Conservation (phyloP, 129 eudicot genomes). For the Chrysanthemum lavandulifolium region DNA sequence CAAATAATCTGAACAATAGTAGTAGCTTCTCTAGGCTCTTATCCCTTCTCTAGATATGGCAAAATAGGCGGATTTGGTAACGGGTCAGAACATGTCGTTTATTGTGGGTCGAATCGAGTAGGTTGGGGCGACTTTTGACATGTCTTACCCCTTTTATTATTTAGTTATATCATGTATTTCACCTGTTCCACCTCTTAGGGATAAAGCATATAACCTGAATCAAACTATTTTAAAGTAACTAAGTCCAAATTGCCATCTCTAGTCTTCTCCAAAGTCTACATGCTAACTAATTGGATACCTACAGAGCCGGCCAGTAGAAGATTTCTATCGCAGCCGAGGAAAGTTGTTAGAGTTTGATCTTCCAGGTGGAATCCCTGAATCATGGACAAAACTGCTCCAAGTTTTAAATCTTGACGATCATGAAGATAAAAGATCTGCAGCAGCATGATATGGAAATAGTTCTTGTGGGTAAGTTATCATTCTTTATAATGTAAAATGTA, state of each 20-base stretch:
- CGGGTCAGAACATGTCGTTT: too few species aligned
- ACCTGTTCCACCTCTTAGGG: too few species aligned
- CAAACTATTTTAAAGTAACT: too few species aligned
- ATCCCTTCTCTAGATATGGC: neutral
- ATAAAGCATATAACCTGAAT: too few species aligned
- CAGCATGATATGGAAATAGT: conserved; percentile 47
- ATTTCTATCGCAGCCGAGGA: conserved; percentile 68
- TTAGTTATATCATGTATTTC: too few species aligned
- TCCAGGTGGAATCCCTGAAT: conserved; percentile 90
- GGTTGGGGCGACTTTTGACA: too few species aligned
- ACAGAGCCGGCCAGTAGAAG: conserved; percentile 82
- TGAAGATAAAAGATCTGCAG: conserved; percentile 53
- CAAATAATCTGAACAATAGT: neutral
- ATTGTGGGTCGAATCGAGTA: too few species aligned
- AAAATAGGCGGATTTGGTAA: too few species aligned
- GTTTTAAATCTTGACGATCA: conserved; percentile 66
- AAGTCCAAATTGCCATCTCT: too few species aligned
- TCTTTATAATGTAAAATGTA: conserved; percentile 46
- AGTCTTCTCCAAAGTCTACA: neutral
- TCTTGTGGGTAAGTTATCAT: conserved; percentile 32
- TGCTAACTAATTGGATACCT: neutral
- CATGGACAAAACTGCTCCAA: conserved; percentile 79
- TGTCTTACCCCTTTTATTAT: too few species aligned
- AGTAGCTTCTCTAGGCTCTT: neutral
- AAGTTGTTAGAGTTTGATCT: conserved; percentile 80